Percentiles rank a stretch among this genome's conserved stretches.
Evolutionary conservation across 371 early-diverging fungal genomes (phyloP).

Genomic region (Mortierella sp.): DNA sequence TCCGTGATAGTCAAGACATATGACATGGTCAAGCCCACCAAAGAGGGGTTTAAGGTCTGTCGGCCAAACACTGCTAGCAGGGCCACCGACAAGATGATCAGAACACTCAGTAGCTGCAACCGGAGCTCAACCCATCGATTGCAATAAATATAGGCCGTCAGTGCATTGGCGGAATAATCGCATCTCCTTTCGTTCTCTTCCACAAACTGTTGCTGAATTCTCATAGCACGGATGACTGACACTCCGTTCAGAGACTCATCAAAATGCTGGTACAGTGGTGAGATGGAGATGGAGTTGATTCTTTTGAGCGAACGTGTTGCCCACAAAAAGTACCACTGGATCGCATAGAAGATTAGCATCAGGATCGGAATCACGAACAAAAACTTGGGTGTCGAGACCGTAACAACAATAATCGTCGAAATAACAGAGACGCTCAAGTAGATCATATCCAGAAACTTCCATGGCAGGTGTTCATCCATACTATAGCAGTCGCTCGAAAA

Average conservation of each 20-base stretch:
- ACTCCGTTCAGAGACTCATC: constrained; percentile 79
- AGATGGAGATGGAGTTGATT: constrained; percentile 77
- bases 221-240: constrained; percentile 77
- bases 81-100: constrained; percentile 69
- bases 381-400: constrained; percentile 59
- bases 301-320: constrained; percentile 89
- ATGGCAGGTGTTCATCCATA: constrained; percentile 66
- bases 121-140: constrained; percentile 95
- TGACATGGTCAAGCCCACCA: constrained; percentile 79
- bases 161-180: constrained; percentile 85
- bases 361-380: constrained; percentile 58
- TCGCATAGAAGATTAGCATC: constrained; percentile 50
- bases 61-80: constrained; percentile 60
- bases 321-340: constrained; percentile 72
- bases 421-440: constrained; percentile 49
- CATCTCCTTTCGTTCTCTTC: constrained; percentile 71
- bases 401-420: constrained; percentile 54
- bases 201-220: constrained; percentile 56
- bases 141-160: constrained; percentile 79
- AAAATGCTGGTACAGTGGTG: constrained; percentile 83
- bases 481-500: constrained; percentile 81
- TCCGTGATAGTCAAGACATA: constrained; percentile 70
- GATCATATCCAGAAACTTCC: constrained; percentile 61
- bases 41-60: constrained; percentile 69
- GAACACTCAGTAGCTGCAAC: constrained; percentile 78